Evolutionary conservation across 768 basidiomycete genomes (phyloP).

Genomic region (Phylloporus sp.): DNA sequence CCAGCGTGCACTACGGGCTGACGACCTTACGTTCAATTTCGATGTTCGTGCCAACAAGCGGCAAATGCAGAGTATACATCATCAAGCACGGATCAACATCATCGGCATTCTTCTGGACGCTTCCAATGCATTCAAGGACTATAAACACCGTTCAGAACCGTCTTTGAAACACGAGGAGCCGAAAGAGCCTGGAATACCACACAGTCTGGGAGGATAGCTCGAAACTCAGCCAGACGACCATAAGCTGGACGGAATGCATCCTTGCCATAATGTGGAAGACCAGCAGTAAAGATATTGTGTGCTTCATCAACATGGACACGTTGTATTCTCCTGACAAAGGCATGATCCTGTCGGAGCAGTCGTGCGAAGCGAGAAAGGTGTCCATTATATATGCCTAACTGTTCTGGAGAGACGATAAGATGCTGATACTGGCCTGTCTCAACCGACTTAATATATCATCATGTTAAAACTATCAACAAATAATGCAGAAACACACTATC

Average conservation of each 20-base stretch:
- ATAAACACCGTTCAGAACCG: too few species aligned
- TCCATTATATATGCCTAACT: not conserved
- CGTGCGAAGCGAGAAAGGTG: not conserved
- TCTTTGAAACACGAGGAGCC: too few species aligned
- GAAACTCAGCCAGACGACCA: not conserved
- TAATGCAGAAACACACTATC: not conserved
- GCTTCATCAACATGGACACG: conserved; percentile 4
- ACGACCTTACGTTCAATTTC: too few species aligned
- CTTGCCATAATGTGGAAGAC: not conserved
- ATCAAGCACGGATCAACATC: too few species aligned
- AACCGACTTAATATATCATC: too few species aligned
- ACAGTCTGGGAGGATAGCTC: not conserved
- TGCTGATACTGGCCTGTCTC: not conserved
- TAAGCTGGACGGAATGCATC: conserved; percentile 3
- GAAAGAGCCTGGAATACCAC: conserved; percentile 1
- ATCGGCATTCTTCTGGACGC: too few species aligned
- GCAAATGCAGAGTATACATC: too few species aligned
- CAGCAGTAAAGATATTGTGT: conserved; percentile 3
- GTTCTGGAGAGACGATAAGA: conserved; percentile 5
- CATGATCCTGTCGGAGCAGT: not conserved
- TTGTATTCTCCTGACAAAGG: not conserved
- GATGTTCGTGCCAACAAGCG: too few species aligned
- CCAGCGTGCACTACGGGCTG: too few species aligned
- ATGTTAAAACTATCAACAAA: too few species aligned
- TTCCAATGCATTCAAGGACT: too few species aligned